Base-by-base conservation (phyloP, 192 early-diverging fungal species). In the Backusella morwellensis region DNA sequence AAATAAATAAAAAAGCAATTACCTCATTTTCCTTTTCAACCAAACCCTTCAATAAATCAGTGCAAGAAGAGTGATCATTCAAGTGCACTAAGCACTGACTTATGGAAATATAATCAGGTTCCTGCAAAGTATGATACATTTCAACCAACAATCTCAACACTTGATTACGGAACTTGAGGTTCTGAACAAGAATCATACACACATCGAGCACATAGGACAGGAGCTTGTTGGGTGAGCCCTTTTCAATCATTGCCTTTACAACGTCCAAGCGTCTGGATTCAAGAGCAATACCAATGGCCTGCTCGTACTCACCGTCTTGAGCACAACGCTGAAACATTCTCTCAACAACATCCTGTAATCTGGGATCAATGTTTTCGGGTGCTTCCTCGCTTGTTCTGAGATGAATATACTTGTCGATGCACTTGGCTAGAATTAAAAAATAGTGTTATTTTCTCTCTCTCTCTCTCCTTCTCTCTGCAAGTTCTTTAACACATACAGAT, bases 301-400 rank as follows among this genome's bases (percentile, higher is more conserved):
- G 95, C 78, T 95, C 93, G 82, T 87, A 96, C 74, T 99, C 95
- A 21, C 90, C 86, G 73, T 93, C 90, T 40, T 90, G 90, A 77
- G 94, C 93, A 87, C 97, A 99, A 35, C 96, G 90, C 66, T 92
- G 85, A 84, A 99, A 95, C 96, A 99, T 98, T 72, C 93, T 90
- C 79, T 98, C 95, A 0, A 99, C 96, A 32, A 99, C 90, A 59
- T 91, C 89, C 83, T 95, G 91, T 59, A 99, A 88, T 68, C 93
- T 84, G 17, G 88, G 84, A 72, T 98, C 96, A 52, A 98, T 88
- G n/a, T 80, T 70, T 29, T 84, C 80, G 26, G 77, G 74, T 12
- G 80, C 68, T 34, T 88, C 80, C 9, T 88, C 79, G 26, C 77
- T 77, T 34, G 89, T 79, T 72, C 83, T 67, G 69, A 94, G 85